Base-by-base conservation (phyloP, 768 basidiomycete genomes). In the Mycena rebaudengoi region DNA sequence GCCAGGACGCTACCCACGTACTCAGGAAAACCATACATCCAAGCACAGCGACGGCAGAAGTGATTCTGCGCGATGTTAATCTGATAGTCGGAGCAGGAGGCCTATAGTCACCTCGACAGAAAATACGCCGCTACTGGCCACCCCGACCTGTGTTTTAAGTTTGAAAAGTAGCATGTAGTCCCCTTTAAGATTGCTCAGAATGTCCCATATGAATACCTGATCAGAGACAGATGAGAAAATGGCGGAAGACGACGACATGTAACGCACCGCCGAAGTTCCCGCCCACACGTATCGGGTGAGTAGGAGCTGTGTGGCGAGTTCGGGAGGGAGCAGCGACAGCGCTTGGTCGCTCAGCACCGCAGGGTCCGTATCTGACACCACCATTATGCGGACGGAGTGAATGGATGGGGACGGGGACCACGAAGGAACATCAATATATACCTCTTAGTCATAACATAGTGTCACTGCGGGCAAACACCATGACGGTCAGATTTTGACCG, bases 201-300 rank as follows among this genome's bases (percentile, higher is more conserved):
- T 37, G n/a, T 59, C 57, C 57, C 57, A 59, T 11, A 48, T 49
- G 21, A 59, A 59, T 18, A 49, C 39, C 57, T 59, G 16, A 4
- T 1, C 21, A 28, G 33, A 48, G 14, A 16, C 6, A 53, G 37
- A 37, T 58, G 13, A n/a, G 44, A 26, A n/a, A n/a, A n/a, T n/a
- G n/a, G n/a, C n/a, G 4, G 5, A 8, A 11, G n/a, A 37, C 25
- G 25, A 7, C 12, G 21, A 4, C 13, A 5, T 13, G 16, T 23
- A 6, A 30, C 53, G 26, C 28, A 55, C 53, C 29, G 53, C 53
- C 14, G 41, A n/a, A 1, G 53, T 55, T 8, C 40, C 53, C 11
- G n/a, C 53, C 41, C 53, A 43, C 29, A 55, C 41, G 13, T 55
- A 55, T 43, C 53, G 53, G 29, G 11, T 3, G 6, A 44, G 0